Conservation (phyloP, 352 stramenopile genomes). For the Pythium dissimile region DNA sequence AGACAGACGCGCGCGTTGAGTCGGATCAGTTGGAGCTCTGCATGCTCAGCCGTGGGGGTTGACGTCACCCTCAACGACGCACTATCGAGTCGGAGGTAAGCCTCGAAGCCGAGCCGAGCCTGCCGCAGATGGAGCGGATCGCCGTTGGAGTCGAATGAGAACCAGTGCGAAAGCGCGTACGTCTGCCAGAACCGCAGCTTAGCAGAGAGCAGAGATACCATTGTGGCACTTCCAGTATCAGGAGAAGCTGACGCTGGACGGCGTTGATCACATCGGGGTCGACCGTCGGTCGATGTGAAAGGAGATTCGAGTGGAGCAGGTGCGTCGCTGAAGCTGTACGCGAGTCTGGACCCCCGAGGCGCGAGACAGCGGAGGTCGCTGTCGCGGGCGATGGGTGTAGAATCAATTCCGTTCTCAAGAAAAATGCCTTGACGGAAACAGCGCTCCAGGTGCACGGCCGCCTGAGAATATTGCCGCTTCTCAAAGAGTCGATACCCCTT, state of each 20-base stretch:
- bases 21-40: slow-evolving; percentile 10
- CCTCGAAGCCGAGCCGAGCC: slow-evolving; percentile 40
- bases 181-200: slow-evolving; percentile 52
- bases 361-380: too few species aligned
- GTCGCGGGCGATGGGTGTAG: too few species aligned
- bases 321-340: slow-evolving; percentile 47
- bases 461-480: slow-evolving; percentile 31
- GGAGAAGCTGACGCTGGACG: slow-evolving; percentile 4
- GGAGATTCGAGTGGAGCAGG: slow-evolving; percentile 7
- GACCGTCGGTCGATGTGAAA: background rate
- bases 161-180: slow-evolving; percentile 52
- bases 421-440: slow-evolving; percentile 45
- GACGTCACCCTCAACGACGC: too few species aligned
- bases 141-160: slow-evolving; percentile 47
- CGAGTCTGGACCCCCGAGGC: slow-evolving; percentile 34
- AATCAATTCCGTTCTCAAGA: background rate
- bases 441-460: slow-evolving; percentile 46
- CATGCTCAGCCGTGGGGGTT: background rate
- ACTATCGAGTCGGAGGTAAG: slow-evolving; percentile 24
- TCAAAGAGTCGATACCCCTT: slow-evolving; percentile 42
- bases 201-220: background rate
- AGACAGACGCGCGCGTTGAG: slow-evolving; percentile 33
- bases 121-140: slow-evolving; percentile 38
- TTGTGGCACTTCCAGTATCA: background rate
- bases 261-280: background rate